phyloP scores from a whole-genome alignment of 495 filamentous ascomycete species.

The Pyrenula massariospora region DNA sequence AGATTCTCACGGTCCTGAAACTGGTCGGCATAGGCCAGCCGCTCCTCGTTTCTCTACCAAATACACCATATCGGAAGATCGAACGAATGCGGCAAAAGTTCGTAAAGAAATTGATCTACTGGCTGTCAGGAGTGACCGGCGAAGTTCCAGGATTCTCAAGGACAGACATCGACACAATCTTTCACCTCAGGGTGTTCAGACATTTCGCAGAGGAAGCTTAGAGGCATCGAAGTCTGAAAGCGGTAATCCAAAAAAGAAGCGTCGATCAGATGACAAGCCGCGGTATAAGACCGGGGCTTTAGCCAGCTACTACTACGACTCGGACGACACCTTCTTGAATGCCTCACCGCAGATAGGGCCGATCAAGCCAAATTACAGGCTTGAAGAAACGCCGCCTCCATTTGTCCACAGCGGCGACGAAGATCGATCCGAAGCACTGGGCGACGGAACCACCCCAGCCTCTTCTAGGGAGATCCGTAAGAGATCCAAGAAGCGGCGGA shows the following conservation, averaged over 20 bases:
- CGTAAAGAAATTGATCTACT: neutral
- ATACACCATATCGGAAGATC: neutral
- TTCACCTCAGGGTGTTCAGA: neutral
- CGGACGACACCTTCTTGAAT: neutral
- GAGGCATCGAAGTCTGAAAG: neutral
- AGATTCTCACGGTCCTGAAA: neutral
- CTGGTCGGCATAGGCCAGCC: neutral
- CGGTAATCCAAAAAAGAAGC: neutral
- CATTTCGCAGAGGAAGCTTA: neutral
- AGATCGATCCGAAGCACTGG: neutral
- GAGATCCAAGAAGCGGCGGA: neutral
- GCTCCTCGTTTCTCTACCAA: neutral
- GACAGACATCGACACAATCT: neutral
- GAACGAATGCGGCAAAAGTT: neutral
- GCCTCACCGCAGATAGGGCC: neutral
- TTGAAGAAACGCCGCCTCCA: neutral
- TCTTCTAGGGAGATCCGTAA: neutral
- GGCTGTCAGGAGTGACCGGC: neutral
- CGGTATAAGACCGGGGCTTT: neutral
- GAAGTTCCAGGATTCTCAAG: neutral
- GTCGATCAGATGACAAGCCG: neutral
- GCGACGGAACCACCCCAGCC: neutral
- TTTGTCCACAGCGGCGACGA: neutral
- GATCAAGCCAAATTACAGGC: neutral
- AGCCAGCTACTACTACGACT: neutral